Conservation (phyloP, 495 filamentous ascomycete genomes). For the Aspergillus baeticus region DNA sequence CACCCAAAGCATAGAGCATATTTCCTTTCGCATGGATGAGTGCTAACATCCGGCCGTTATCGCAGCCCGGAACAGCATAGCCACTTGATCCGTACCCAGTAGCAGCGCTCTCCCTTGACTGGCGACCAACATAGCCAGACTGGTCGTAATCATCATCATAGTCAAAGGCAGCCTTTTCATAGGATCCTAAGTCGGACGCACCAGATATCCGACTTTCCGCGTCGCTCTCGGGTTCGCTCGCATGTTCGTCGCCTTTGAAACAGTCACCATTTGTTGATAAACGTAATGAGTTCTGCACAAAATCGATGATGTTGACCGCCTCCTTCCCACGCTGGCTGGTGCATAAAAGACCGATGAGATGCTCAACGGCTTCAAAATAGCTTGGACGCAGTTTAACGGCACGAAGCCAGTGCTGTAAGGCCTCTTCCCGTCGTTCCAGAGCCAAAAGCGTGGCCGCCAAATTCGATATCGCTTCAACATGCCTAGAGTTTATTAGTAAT, state of each 20-base stretch:
- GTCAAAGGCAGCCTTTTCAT: conserved; percentile 58
- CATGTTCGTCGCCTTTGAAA: conserved; percentile 50
- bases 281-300: conserved; percentile 75
- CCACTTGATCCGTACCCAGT: conserved; percentile 78
- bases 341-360: conserved; percentile 86
- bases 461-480: conserved; percentile 95
- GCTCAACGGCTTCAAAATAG: conserved; percentile 96
- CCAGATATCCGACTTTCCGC: conserved; percentile 52
- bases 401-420: conserved; percentile 80
- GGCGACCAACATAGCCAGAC: conserved; percentile 22
- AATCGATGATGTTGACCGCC: conserved; percentile 85
- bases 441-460: conserved; percentile 86
- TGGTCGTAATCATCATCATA: conserved; percentile 49
- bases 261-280: conserved; percentile 48
- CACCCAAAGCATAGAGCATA: conserved; percentile 90
- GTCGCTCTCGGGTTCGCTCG: conserved; percentile 55
- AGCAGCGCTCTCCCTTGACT: conserved; percentile 29
- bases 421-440: conserved; percentile 77
- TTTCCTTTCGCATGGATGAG: conserved; percentile 97
- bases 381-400: conserved; percentile 81
- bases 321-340: conserved; percentile 78
- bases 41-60: conserved; percentile 91
- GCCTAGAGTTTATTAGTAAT: conserved; percentile 44
- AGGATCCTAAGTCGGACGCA: conserved; percentile 46
- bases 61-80: conserved; percentile 79